Percentiles rank a stretch among this genome's conserved stretches.
These are phyloP conservation scores for Pestalotiopsis sp. DNA, from an alignment of 2,329 filamentous ascomycete genomes.

Conservation along the genomic window DNA sequence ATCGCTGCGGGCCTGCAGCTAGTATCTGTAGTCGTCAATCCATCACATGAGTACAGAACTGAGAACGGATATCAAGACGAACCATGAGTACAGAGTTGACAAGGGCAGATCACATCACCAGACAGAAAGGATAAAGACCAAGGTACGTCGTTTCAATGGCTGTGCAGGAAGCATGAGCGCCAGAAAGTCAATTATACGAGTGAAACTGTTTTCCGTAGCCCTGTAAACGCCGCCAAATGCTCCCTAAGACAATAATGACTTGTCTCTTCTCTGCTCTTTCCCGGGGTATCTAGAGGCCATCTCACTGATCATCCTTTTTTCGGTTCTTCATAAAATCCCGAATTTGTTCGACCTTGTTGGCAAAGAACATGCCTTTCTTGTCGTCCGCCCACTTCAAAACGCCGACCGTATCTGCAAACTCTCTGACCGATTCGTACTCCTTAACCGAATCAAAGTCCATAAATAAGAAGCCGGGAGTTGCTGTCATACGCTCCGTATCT, in stretches of 20 bases:
- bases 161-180: background rate
- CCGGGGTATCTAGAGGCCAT: background rate
- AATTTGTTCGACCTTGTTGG: conserved; percentile 87
- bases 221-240: background rate
- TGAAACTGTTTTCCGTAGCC: background rate
- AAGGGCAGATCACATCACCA: no score
- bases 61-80: no score
- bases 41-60: no score
- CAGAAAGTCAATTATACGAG: background rate
- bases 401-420: conserved; percentile 87
- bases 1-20: no score
- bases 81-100: no score
- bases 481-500: conserved; percentile 91
- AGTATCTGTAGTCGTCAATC: no score
- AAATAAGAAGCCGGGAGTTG: conserved; percentile 82
- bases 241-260: background rate
- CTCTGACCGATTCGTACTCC: conserved; percentile 70
- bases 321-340: conserved; percentile 67
- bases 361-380: conserved; percentile 81
- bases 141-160: no score
- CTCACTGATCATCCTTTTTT: conserved; percentile 14
- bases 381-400: conserved; percentile 88
- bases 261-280: background rate
- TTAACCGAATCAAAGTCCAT: conserved; percentile 75
- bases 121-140: no score